Base-by-base conservation (phyloP, 2,329 filamentous ascomycete genomes). In the Talaromyces sp. region DNA sequence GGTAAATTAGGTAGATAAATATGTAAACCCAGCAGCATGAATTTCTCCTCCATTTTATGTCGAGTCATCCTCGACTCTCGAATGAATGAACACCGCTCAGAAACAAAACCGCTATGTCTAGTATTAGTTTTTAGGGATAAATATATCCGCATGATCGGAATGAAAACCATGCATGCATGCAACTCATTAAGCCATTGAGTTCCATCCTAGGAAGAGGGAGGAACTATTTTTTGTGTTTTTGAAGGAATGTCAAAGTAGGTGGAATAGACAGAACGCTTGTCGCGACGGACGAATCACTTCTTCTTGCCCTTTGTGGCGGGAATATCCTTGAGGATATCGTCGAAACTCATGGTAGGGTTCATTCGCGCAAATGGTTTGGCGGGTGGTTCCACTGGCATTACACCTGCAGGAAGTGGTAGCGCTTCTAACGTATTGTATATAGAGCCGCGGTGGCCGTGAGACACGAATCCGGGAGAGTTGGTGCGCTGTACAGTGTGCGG, bases 261-360 rank as follows among this genome's bases (percentile, higher is more conserved):
- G 13, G 29, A 19, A 10, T 29, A 2, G 13, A 59, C 15, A 59
- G 6, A n/a, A 17, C 6, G 22, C 2, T 19, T 31, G 17, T 8
- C 15, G 11, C 31, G n/a, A 58, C 31, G 19, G 27, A n/a, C n/a
- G n/a, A n/a, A 60, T 65, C 29, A 65, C 70, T 74, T 77, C 72
- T 78, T 76, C 69, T 78, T 78, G 64, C 74, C 74, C 53, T 72
- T 71, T 5, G 38, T 17, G 22, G 36, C 10, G 22, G 75, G 75
- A 58, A 80, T 76, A 54, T 77, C 76, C 65, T 75, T 78, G 59
- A 83, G 69, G 63, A 83, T 83, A 60, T 80, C 78, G 67, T 82
- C 81, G 67, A 83, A 83, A 61, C 79, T 83, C 74, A 82, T 79
- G 61, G 79, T 79, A 10, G 81, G 81, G 67, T 83, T 82, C 68